These are phyloP conservation scores for Trypanosoma rangeli DNA, from an alignment of 208 protist species.

Conservation along the genomic window DNA sequence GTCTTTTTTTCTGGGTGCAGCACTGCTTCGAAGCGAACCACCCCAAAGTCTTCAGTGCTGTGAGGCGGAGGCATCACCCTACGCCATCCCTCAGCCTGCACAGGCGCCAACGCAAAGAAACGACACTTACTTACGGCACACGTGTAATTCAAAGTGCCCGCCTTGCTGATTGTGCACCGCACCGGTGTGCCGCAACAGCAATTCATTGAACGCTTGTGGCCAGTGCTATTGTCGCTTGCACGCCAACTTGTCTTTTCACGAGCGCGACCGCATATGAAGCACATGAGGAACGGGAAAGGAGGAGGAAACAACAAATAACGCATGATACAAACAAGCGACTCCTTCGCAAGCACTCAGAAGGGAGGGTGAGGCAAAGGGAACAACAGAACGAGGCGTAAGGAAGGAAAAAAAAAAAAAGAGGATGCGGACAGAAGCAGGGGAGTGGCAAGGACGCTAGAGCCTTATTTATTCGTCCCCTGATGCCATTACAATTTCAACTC, in stretches of 20 bases:
- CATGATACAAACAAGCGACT: too few relatives aligned
- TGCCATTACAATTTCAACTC: background rate
- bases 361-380: background rate
- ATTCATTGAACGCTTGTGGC: conserved; percentile 45
- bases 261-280: background rate
- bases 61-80: conserved; percentile 41
- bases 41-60: conserved; percentile 30
- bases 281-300: background rate
- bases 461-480: background rate
- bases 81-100: conserved; percentile 66
- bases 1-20: conserved; percentile 50
- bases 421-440: background rate
- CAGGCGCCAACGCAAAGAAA: conserved; percentile 54
- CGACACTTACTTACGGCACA: conserved; percentile 59
- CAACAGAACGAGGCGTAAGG: background rate
- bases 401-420: background rate
- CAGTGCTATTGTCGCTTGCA: background rate
- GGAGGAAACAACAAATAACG: too few relatives aligned
- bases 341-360: too few relatives aligned
- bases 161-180: conserved; percentile 39
- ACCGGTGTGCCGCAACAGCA: conserved; percentile 64
- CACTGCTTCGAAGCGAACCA: conserved; percentile 74
- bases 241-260: background rate
- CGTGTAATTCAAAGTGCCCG: conserved; percentile 55
- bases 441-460: background rate